Conservation (phyloP, 176 grass and related monocot species). For the Lolium multiflorum region DNA sequence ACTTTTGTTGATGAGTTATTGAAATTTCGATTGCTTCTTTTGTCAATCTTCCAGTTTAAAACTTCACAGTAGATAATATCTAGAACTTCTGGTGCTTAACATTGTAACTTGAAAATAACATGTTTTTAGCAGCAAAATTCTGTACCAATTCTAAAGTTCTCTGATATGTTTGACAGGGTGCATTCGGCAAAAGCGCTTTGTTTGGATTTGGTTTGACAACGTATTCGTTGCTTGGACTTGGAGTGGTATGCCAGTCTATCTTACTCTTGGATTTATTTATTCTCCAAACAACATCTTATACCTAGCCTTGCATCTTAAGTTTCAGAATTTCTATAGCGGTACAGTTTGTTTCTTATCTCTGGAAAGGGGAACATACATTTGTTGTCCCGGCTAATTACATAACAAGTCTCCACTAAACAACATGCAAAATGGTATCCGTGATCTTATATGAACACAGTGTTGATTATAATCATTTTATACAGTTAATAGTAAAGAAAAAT, state of each 20-base stretch:
- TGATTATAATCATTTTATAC: not conserved
- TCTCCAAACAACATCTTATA: not conserved
- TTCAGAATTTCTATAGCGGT: not conserved
- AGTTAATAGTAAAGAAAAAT: conserved; percentile 4
- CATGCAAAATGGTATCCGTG: not conserved
- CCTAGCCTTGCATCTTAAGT: not conserved
- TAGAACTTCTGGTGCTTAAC: not conserved
- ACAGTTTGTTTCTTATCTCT: conserved; percentile 23
- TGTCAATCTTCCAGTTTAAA: not conserved
- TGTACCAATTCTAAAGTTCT: conserved; percentile 35
- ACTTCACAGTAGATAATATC: not conserved
- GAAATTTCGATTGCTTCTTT: not conserved
- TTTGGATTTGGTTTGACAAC: conserved; percentile 95
- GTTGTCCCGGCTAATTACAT: not conserved
- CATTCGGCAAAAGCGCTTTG: conserved; percentile 80
- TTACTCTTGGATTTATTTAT: not conserved
- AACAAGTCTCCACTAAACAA: not conserved
- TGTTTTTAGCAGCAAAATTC: conserved; percentile 23
- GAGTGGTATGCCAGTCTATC: conserved; percentile 67
- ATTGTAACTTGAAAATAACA: conserved; percentile 14
- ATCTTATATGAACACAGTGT: not conserved
- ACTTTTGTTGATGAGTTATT: conserved; percentile 2
- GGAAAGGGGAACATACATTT: conserved; percentile 7
- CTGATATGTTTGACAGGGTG: conserved; percentile 66
- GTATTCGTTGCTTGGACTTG: conserved; percentile 90